Evolutionary conservation across 2,329 filamentous ascomycete genomes (phyloP).

Genomic region (Fonsecaea erecta): DNA sequence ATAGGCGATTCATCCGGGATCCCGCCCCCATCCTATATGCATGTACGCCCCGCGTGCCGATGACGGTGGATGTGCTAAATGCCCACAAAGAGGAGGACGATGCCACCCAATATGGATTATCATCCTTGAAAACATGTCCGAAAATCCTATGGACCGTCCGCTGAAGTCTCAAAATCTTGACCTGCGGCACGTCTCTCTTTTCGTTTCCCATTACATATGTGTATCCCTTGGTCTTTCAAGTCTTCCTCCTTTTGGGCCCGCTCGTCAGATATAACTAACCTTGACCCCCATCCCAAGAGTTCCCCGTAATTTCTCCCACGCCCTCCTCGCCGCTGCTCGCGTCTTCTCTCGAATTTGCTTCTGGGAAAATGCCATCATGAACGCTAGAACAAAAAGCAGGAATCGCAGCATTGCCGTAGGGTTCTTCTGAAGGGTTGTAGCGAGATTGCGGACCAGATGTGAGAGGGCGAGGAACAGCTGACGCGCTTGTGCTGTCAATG

Average conservation of each 20-base stretch:
- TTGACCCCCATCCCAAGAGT: constrained; percentile 97
- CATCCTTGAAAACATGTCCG: background rate
- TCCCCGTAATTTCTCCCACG: constrained; percentile 79
- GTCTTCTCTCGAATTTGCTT: constrained; percentile 76
- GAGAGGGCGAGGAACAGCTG: constrained; percentile 54
- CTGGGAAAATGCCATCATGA: constrained; percentile 76
- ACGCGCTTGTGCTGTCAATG: constrained; percentile 49
- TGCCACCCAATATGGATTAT: background rate
- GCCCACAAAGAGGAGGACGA: background rate
- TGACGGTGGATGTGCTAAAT: background rate
- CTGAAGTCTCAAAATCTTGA: background rate
- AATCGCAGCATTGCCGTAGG: constrained; percentile 64
- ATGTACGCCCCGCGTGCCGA: background rate
- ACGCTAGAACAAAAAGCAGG: constrained; percentile 77
- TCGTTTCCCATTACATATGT: background rate
- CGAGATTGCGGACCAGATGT: constrained; percentile 56
- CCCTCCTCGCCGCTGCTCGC: constrained; percentile 67
- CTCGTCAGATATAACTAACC: constrained; percentile 78
- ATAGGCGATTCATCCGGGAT: background rate
- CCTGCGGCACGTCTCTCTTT: background rate
- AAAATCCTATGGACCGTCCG: background rate
- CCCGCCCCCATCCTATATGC: background rate
- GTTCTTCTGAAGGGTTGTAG: constrained; percentile 58
- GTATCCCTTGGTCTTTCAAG: background rate
- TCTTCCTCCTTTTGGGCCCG: background rate